phyloP scores from a whole-genome alignment of 176 grass and related monocot genomes.

The Oropetium thomaeum region DNA sequence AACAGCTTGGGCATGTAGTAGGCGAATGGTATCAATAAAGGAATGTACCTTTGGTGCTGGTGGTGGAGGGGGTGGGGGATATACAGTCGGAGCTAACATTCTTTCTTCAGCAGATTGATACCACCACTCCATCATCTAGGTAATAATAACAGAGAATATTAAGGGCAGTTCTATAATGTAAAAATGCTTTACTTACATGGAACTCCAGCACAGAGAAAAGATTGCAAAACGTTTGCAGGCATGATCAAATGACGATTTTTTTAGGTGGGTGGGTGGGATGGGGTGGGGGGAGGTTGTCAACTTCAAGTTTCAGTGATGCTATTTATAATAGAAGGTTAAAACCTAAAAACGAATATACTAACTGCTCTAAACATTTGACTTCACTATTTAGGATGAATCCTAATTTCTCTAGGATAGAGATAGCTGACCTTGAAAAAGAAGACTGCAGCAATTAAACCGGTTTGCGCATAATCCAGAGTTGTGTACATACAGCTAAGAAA shows the following conservation, averaged over 20 bases:
- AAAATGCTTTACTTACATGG: constrained; percentile 5
- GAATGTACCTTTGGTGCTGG: constrained; percentile 65
- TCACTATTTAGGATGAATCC: background rate
- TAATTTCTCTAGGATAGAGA: background rate
- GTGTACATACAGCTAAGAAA: constrained; percentile 77
- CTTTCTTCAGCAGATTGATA: constrained; percentile 99
- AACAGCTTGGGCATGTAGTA: background rate
- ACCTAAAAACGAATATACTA: background rate
- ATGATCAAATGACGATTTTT: background rate
- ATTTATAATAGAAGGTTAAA: background rate
- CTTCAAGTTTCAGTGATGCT: background rate
- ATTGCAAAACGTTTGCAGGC: background rate
- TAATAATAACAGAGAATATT: constrained; percentile 30
- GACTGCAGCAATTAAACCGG: constrained; percentile 92
- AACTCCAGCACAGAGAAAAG: background rate
- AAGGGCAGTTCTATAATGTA: constrained; percentile 3
- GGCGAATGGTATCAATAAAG: background rate
- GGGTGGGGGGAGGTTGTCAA: too few relatives aligned
- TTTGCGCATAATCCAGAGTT: constrained; percentile 92
- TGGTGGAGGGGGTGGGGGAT: constrained; percentile 83
- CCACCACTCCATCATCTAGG: constrained; percentile 99
- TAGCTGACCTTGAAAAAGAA: constrained; percentile 98
- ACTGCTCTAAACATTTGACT: background rate
- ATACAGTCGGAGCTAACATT: constrained; percentile 96
- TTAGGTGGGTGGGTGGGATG: too few relatives aligned